These are phyloP conservation scores for Phyllosticta ampelicida DNA, from an alignment of 2,329 filamentous ascomycete genomes.

Conservation along the genomic window DNA sequence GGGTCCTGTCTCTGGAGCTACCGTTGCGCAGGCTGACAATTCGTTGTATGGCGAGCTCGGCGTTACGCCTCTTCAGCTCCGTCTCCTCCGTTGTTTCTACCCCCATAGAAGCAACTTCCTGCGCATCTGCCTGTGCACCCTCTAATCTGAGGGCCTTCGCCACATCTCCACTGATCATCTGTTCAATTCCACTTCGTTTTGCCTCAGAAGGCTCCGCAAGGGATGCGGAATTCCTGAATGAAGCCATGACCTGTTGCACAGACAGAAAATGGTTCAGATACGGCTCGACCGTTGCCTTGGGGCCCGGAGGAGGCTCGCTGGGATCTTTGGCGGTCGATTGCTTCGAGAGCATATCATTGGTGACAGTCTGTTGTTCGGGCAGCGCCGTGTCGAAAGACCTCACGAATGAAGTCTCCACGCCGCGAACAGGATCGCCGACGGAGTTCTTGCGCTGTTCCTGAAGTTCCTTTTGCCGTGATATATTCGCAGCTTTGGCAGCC, in stretches of 20 bases:
- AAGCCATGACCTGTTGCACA: slow-evolving; percentile 53
- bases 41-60: slow-evolving; percentile 63
- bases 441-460: slow-evolving; percentile 51
- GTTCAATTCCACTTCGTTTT: not conserved
- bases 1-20: slow-evolving; percentile 65
- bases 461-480: slow-evolving; percentile 63
- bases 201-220: slow-evolving; percentile 50
- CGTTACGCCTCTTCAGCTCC: slow-evolving; percentile 43
- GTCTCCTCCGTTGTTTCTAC: slow-evolving; percentile 29
- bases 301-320: slow-evolving; percentile 4
- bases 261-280: slow-evolving; percentile 70
- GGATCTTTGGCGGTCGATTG: slow-evolving; percentile 12
- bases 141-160: not conserved
- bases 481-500: slow-evolving; percentile 73
- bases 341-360: slow-evolving; percentile 13
- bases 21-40: slow-evolving; percentile 71
- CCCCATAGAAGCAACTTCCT: not conserved
- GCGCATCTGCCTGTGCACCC: not conserved
- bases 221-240: slow-evolving; percentile 55
- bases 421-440: slow-evolving; percentile 69
- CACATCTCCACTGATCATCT: not conserved
- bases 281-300: slow-evolving; percentile 18
- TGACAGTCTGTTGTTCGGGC: slow-evolving; percentile 14
- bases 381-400: slow-evolving; percentile 62
- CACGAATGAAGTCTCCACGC: slow-evolving; percentile 69